A percentile compares a stretch with the other conserved stretches of the same genome.
Conservation (phyloP, 345 rosid genomes). For the Sisymbrium altissimum region DNA sequence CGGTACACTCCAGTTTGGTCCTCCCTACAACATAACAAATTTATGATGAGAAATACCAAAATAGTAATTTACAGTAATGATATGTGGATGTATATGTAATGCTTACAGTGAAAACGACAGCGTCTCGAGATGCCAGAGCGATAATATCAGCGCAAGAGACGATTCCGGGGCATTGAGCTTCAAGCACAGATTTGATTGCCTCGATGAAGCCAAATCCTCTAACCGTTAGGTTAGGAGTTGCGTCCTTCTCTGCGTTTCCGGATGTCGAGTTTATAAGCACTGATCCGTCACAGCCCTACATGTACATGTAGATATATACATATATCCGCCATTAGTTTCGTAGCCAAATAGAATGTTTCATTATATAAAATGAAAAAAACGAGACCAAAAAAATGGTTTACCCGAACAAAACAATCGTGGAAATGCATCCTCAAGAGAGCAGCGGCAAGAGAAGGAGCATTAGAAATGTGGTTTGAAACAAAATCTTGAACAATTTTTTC, state of each 20-base stretch:
- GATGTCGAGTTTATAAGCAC: constrained; percentile 70
- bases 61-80: neutral
- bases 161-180: constrained; percentile 68
- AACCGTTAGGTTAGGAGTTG: constrained; percentile 62
- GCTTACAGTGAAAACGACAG: constrained; percentile 60
- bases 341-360: neutral
- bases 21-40: constrained; percentile 47
- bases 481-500: constrained; percentile 59
- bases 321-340: neutral
- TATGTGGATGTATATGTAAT: neutral
- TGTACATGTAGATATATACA: neutral
- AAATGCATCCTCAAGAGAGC: constrained; percentile 77
- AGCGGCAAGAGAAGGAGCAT: constrained; percentile 76
- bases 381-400: neutral
- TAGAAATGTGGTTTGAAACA: constrained; percentile 55
- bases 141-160: constrained; percentile 86
- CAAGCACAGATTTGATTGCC: constrained; percentile 56
- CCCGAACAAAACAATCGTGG: constrained; percentile 89
- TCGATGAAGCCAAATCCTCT: constrained; percentile 79
- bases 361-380: neutral
- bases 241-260: constrained; percentile 51
- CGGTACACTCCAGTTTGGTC: constrained; percentile 86
- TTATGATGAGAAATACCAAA: neutral
- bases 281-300: constrained; percentile 91
- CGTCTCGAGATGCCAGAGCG: constrained; percentile 66